Conservation (phyloP, 176 grass and related monocot genomes). For the Leersia perrieri region DNA sequence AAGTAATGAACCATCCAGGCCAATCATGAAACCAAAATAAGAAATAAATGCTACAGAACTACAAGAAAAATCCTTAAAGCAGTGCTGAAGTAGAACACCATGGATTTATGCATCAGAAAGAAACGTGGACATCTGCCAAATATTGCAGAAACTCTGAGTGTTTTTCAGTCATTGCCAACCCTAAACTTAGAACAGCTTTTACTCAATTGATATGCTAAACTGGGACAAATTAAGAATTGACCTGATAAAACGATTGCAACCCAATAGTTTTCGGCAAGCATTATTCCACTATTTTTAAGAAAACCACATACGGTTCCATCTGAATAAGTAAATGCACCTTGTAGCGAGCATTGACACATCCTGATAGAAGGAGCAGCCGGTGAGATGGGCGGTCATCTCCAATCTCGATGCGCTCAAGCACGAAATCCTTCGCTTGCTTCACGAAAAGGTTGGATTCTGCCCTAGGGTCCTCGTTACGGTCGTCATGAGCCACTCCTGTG, state of each 20-base stretch:
- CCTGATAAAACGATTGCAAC: background rate
- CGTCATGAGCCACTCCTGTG: constrained; percentile 59
- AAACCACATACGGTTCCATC: background rate
- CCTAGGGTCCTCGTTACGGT: constrained; percentile 79
- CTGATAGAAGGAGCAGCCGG: constrained; percentile 78
- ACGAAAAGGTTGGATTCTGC: constrained; percentile 70
- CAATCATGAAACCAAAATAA: background rate
- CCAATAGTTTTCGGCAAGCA: background rate
- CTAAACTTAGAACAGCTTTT: background rate
- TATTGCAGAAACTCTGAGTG: background rate
- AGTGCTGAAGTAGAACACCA: background rate
- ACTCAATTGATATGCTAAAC: background rate
- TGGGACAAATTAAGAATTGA: background rate
- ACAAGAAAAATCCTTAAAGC: background rate
- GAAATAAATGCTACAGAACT: background rate
- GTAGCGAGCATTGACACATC: constrained; percentile 74
- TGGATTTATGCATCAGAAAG: background rate
- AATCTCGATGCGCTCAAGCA: constrained; percentile 90
- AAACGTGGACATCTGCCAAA: background rate
- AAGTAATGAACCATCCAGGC: background rate
- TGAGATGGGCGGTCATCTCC: constrained; percentile 84
- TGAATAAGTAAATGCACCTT: constrained; percentile 46
- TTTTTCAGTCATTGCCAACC: constrained; percentile 8
- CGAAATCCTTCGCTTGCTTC: constrained; percentile 57
- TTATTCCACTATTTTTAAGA: background rate